phyloP scores from a whole-genome alignment of 106 monocot genomes.

The Platanthera guangdongensis region DNA sequence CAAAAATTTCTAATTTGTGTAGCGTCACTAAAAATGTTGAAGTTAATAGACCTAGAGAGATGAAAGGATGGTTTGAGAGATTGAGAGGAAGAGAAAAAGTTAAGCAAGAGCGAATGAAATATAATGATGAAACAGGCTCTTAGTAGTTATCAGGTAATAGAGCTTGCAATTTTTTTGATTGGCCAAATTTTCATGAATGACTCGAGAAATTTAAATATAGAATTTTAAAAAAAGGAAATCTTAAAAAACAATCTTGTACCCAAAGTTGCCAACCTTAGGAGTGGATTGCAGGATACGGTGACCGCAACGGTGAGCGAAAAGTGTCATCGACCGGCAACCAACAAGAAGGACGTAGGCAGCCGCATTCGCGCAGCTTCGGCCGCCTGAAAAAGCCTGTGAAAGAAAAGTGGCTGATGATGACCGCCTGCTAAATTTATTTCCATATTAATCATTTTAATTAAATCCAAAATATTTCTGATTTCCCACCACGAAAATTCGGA shows the following conservation, averaged over 20 bases:
- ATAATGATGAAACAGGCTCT: too few species aligned
- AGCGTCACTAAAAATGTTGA: too few species aligned
- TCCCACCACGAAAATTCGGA: background rate
- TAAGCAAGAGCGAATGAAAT: too few species aligned
- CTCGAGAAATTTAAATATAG: too few species aligned
- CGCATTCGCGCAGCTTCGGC: slow-evolving; percentile 8
- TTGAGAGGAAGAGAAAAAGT: too few species aligned
- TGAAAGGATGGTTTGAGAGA: too few species aligned
- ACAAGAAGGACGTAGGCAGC: slow-evolving; percentile 12
- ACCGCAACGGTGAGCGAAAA: background rate
- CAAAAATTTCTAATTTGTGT: too few species aligned
- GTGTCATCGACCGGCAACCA: background rate
- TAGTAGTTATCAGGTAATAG: too few species aligned
- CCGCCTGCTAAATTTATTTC: background rate
- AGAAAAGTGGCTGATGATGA: background rate
- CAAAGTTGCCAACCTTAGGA: background rate
- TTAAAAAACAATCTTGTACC: background rate
- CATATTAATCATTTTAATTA: background rate
- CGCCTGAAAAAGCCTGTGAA: slow-evolving; percentile 12
- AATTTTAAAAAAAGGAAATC: background rate
- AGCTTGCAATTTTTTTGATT: too few species aligned
- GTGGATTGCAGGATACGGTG: background rate
- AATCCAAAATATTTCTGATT: background rate
- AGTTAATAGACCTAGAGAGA: too few species aligned
- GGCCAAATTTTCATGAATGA: too few species aligned